These are phyloP conservation scores for Vinca major DNA, from an alignment of 305 asterid species.

Conservation along the genomic window DNA sequence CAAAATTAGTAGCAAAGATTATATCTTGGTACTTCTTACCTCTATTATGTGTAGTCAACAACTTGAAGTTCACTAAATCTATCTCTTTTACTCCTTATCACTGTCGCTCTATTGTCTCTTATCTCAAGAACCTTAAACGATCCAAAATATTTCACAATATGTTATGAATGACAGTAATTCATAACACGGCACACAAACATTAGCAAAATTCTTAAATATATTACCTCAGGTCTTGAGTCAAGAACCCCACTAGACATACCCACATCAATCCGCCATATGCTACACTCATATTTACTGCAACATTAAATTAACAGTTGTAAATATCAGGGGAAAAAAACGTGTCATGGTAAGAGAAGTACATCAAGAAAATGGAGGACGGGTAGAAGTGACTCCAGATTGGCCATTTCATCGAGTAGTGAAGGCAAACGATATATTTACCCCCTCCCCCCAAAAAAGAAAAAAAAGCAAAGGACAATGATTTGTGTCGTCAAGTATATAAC, in stretches of 20 bases:
- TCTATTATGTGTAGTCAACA: constrained; percentile 43
- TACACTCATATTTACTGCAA: constrained; percentile 65
- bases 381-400: background rate
- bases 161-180: too few relatives aligned
- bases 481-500: background rate
- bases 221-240: constrained; percentile 87
- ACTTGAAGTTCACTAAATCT: constrained; percentile 48
- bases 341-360: background rate
- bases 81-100: constrained; percentile 54
- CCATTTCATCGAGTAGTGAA: constrained; percentile 6
- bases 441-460: too few relatives aligned
- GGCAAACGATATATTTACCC: background rate
- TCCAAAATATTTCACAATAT: background rate
- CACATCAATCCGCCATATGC: constrained; percentile 85
- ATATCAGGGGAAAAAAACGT: constrained; percentile 1
- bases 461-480: too few relatives aligned
- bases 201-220: background rate
- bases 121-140: constrained; percentile 68
- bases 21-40: constrained; percentile 5
- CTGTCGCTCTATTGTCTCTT: constrained; percentile 56
- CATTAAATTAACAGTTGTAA: constrained; percentile 14
- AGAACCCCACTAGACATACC: constrained; percentile 98
- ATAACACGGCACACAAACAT: too few relatives aligned
- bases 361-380: background rate
- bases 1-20: too few relatives aligned